Evolutionary conservation across 2,329 filamentous ascomycete genomes (phyloP).

Genomic region (Pestalotiopsis sp.): DNA sequence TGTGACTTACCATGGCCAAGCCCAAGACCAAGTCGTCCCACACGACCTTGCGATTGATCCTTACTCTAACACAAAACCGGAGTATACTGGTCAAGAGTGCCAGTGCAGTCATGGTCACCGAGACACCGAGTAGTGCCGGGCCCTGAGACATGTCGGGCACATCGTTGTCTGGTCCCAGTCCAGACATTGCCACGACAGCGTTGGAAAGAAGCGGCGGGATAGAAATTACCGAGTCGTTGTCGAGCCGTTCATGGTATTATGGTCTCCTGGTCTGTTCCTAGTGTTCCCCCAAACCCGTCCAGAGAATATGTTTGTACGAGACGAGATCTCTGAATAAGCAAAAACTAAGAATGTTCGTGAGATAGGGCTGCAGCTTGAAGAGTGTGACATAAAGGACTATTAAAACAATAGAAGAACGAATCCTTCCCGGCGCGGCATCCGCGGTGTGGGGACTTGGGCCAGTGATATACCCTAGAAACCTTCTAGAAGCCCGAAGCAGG

Average conservation of each 20-base stretch:
- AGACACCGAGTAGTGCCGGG: conserved; percentile 36
- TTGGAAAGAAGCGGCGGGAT: neutral
- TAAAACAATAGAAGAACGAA: neutral
- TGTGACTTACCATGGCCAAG: conserved; percentile 32
- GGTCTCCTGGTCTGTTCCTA: neutral
- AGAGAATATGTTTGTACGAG: neutral
- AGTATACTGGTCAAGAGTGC: conserved; percentile 36
- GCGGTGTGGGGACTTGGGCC: neutral
- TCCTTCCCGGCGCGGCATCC: neutral
- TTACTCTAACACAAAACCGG: conserved; percentile 32
- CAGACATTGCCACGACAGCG: conserved; percentile 15
- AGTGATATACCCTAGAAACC: neutral
- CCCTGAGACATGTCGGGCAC: conserved; percentile 31
- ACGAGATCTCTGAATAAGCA: neutral
- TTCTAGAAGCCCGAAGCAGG: conserved; percentile 1
- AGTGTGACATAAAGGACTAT: neutral
- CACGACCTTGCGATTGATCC: conserved; percentile 28
- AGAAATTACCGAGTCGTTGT: neutral
- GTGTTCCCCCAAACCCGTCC: neutral
- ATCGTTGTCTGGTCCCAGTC: conserved; percentile 23
- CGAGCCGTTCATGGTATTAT: conserved; percentile 1
- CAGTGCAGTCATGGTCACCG: conserved; percentile 20
- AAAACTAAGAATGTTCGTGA: neutral
- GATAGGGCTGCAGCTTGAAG: neutral
- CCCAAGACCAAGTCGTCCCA: conserved; percentile 38